phyloP scores from a whole-genome alignment of 2,329 filamentous ascomycete genomes.

The Diaporthe ampelina region DNA sequence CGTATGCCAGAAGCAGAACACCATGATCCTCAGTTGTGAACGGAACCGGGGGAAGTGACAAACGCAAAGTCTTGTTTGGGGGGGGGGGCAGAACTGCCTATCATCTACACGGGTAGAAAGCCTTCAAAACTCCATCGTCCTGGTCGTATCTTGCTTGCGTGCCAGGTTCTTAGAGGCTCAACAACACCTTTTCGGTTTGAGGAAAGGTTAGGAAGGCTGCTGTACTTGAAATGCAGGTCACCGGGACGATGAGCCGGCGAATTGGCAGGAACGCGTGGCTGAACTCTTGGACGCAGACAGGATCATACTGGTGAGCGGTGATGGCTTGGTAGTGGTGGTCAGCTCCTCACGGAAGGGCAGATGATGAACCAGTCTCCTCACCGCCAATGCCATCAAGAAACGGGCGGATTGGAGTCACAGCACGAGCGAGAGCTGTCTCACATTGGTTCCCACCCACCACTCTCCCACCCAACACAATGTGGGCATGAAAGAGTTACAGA shows the following conservation, averaged over 20 bases:
- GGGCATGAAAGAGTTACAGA: too few relatives aligned
- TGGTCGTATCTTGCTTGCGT: not conserved
- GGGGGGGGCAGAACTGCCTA: too few relatives aligned
- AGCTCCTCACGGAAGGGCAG: not conserved
- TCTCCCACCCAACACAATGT: too few relatives aligned
- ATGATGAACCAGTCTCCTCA: not conserved
- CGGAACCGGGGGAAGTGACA: not conserved
- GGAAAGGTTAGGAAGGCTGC: not conserved
- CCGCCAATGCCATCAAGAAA: not conserved
- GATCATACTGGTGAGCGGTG: not conserved
- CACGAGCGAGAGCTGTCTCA: conserved; percentile 3
- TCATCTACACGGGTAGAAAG: not conserved
- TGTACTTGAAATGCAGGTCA: conserved; percentile 29
- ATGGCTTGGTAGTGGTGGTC: conserved; percentile 14
- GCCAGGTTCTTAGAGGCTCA: not conserved
- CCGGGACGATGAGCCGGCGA: conserved; percentile 17
- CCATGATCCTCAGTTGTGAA: not conserved
- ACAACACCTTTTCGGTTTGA: not conserved
- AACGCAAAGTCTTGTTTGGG: not conserved
- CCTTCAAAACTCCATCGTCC: not conserved
- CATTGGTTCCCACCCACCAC: not conserved
- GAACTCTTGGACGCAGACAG: not conserved
- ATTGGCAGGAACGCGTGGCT: conserved; percentile 32
- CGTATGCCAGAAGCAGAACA: conserved; percentile 30
- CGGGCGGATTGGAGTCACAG: too few relatives aligned